Percentiles rank a stretch among this genome's conserved stretches.
phyloP scores from a whole-genome alignment of 768 basidiomycete species.

The Boletus pseudo-olivaceus region DNA sequence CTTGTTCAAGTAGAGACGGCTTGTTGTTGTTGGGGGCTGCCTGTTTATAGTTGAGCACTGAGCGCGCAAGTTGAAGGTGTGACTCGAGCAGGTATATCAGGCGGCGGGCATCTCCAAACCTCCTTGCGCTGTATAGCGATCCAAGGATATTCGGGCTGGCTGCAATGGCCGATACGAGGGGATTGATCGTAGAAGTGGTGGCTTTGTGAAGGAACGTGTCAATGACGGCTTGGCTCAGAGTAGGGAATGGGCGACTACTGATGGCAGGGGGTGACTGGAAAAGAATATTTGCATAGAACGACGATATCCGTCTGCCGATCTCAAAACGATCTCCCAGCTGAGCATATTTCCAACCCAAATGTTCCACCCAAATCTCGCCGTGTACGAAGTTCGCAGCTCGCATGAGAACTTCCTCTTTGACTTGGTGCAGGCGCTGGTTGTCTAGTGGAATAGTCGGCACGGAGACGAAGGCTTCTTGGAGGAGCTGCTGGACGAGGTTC shows the following conservation, averaged over 20 bases:
- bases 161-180: conserved; percentile 68
- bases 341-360: conserved; percentile 81
- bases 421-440: conserved; percentile 57
- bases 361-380: conserved; percentile 84
- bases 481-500: conserved; percentile 70
- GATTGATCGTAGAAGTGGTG: conserved; percentile 76
- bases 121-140: conserved; percentile 57
- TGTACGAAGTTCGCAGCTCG: conserved; percentile 78
- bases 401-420: conserved; percentile 82
- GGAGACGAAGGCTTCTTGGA: conserved; percentile 66
- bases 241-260: conserved; percentile 54
- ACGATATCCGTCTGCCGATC: conserved; percentile 65
- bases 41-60: conserved; percentile 65
- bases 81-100: conserved; percentile 68
- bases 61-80: conserved; percentile 56
- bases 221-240: conserved; percentile 58
- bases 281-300: conserved; percentile 66
- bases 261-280: conserved; percentile 55
- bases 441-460: conserved; percentile 46
- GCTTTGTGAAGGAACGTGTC: conserved; percentile 74
- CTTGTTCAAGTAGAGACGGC: conserved; percentile 72
- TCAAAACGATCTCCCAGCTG: conserved; percentile 82
- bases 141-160: conserved; percentile 56
- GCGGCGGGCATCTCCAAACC: conserved; percentile 65
- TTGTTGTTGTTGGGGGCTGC: conserved; percentile 39